A percentile compares a stretch with the other conserved stretches of the same genome.
These are phyloP conservation scores for Pythium aquatile DNA, from an alignment of 352 stramenopile genomes.

Conservation along the genomic window DNA sequence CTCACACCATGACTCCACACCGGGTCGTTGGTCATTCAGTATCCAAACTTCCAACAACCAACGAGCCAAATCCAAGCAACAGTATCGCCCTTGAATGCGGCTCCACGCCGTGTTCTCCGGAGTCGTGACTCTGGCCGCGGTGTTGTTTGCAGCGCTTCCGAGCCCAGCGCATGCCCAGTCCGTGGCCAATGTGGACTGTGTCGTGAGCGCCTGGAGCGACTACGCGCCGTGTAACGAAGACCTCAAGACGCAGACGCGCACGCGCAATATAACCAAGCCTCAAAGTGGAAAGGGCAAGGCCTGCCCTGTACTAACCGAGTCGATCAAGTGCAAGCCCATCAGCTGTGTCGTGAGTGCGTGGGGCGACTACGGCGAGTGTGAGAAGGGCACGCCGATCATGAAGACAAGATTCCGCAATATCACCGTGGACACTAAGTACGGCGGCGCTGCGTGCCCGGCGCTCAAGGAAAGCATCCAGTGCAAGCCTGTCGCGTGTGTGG, in stretches of 20 bases:
- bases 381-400: slow-evolving; percentile 21
- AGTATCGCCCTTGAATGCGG: no score
- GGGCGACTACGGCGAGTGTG: slow-evolving; percentile 35
- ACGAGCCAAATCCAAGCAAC: no score
- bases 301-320: not conserved
- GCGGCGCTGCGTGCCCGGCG: slow-evolving; percentile 38
- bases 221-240: slow-evolving; percentile 30
- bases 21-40: not conserved
- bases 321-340: slow-evolving; percentile 39
- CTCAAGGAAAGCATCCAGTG: slow-evolving; percentile 43
- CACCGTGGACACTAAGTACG: slow-evolving; percentile 33
- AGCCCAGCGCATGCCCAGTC: not conserved
- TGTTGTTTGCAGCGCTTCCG: not conserved
- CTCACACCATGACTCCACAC: no score
- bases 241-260: slow-evolving; percentile 8
- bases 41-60: not conserved
- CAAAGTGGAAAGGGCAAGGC: not conserved
- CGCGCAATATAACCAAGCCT: not conserved
- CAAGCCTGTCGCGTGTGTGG: slow-evolving; percentile 42
- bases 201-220: slow-evolving; percentile 1
- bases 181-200: not conserved
- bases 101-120: no score
- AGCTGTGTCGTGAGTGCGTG: slow-evolving; percentile 57
- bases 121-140: not conserved
- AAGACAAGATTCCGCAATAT: slow-evolving; percentile 40